Percentiles rank a stretch among this genome's conserved stretches.
Conservation (phyloP, 1,284 basidiomycete genomes). For the Termitomyces sp. region DNA sequence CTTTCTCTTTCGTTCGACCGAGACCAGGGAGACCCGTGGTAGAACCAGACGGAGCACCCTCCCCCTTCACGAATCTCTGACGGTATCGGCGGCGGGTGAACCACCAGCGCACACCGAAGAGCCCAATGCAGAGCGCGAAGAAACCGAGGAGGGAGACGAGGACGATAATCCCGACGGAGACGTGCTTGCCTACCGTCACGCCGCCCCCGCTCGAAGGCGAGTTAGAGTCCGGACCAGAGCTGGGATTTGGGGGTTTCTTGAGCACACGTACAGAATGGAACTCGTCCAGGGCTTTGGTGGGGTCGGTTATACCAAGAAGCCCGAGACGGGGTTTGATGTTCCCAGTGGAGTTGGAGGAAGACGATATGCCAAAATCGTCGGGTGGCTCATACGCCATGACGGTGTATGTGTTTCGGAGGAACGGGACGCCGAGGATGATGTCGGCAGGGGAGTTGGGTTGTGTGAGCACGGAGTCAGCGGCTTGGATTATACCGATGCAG, state of each 20-base stretch:
- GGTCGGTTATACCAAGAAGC: slow-evolving; percentile 55
- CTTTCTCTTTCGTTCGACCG: slow-evolving; percentile 6
- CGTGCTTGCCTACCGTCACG: slow-evolving; percentile 24
- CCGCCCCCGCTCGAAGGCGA: slow-evolving; percentile 10
- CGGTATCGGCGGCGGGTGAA: slow-evolving; percentile 35
- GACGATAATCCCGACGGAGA: slow-evolving; percentile 56
- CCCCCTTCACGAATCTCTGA: not conserved
- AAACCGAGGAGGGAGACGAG: slow-evolving; percentile 54
- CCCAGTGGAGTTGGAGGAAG: slow-evolving; percentile 8
- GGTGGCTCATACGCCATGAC: slow-evolving; percentile 63
- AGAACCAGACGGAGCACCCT: not conserved
- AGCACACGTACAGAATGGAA: slow-evolving; percentile 63
- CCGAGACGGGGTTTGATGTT: slow-evolving; percentile 47
- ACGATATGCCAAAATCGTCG: slow-evolving; percentile 40
- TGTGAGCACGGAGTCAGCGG: slow-evolving; percentile 38
- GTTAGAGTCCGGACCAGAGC: not conserved
- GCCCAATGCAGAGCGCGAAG: slow-evolving; percentile 45
- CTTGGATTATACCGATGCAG: slow-evolving; percentile 66
- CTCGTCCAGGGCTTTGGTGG: slow-evolving; percentile 52
- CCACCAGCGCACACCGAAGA: slow-evolving; percentile 54
- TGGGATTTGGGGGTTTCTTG: slow-evolving; percentile 37
- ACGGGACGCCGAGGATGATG: slow-evolving; percentile 70
- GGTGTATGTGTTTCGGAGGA: slow-evolving; percentile 67
- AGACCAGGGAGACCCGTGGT: not conserved
- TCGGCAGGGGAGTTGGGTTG: slow-evolving; percentile 42